A percentile compares a stretch with the other conserved stretches of the same genome.
Conservation (phyloP, 345 rosid genomes). For the Eucalyptus caleyi region DNA sequence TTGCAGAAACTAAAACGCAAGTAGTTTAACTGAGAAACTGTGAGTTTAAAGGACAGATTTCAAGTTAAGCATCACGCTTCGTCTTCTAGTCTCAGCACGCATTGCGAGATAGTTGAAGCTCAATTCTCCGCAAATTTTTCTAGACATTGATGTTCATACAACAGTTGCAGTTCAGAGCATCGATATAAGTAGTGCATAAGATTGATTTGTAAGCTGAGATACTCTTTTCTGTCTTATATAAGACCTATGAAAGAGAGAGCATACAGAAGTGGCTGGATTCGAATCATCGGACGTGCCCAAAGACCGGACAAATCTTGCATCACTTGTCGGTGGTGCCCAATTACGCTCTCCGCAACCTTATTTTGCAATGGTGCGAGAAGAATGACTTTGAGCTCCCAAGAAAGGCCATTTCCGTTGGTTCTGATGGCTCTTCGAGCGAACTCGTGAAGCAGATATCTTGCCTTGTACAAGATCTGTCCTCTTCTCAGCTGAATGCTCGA, state of each 20-base stretch:
- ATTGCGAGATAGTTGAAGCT: background rate
- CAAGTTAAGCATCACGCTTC: background rate
- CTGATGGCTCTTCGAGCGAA: conserved; percentile 9
- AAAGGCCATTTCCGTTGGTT: conserved; percentile 6
- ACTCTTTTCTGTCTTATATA: background rate
- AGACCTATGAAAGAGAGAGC: conserved; percentile 60
- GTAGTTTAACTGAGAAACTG: background rate
- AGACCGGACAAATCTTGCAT: conserved; percentile 37
- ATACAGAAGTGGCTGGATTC: conserved; percentile 48
- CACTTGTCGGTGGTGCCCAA: conserved; percentile 42
- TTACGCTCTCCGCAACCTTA: conserved; percentile 45
- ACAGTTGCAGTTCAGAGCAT: background rate
- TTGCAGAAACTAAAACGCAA: background rate
- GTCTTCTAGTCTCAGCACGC: background rate
- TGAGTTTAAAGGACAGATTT: background rate
- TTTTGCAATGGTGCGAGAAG: conserved; percentile 47
- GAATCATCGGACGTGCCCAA: conserved; percentile 45
- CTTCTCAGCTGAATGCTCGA: conserved; percentile 5
- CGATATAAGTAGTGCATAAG: background rate
- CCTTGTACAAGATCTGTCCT: conserved; percentile 23
- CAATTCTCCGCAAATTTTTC: background rate
- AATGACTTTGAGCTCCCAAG: conserved; percentile 32
- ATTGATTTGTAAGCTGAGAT: background rate
- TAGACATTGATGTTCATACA: background rate
- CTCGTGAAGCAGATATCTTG: conserved; percentile 23